Evolutionary conservation across 345 rosid species (phyloP), one percentile per base, ranked within the genome.

Genomic region (Boechera stricta): DNA sequence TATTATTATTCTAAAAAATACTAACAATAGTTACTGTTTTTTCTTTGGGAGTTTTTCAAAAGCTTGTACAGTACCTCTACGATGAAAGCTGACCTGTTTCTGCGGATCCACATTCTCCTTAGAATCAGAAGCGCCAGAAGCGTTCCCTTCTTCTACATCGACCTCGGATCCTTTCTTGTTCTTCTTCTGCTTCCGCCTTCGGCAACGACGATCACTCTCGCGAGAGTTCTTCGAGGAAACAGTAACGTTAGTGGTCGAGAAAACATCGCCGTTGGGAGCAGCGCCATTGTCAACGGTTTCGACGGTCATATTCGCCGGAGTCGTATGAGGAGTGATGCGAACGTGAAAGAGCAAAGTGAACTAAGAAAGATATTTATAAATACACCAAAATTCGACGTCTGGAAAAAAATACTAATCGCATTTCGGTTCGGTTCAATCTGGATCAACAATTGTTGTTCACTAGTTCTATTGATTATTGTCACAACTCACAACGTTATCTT

Each of bases 171-270:
- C 73, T 59, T 48, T 77, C 94, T 96, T 21, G 24, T 21, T 21
- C 24, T 21, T 21, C 24, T 21, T 21, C 24, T 21, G 24, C 24
- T 21, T 21, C 24, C 24, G 24, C 24, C 24, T 21, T 21, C 24
- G 1, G 24, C 24, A 21, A 15, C 97, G 97, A 16, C 96, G 79
- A 35, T 92, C 97, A 69, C 66, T 85, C 80, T 90, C 93, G n/a
- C 83, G 85, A 7, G 87, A 79, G 76, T 87, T 87, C 76, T 82
- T 90, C 33, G 82, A 67, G 63, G 80, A 52, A 28, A 69, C 29
- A 51, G 24, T 47, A 10, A 64, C 32, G 71, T 52, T 76, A 48
- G 79, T 44, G 66, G 64, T 79, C 4, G 74, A 3, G 53, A 31
- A 63, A 26, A 11, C 2, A 42, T 47, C 21, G 9, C 52, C 10